These are phyloP conservation scores for Magnusiomyces ingens DNA, from an alignment of 1,139 yeast genomes.

Conservation along the genomic window DNA sequence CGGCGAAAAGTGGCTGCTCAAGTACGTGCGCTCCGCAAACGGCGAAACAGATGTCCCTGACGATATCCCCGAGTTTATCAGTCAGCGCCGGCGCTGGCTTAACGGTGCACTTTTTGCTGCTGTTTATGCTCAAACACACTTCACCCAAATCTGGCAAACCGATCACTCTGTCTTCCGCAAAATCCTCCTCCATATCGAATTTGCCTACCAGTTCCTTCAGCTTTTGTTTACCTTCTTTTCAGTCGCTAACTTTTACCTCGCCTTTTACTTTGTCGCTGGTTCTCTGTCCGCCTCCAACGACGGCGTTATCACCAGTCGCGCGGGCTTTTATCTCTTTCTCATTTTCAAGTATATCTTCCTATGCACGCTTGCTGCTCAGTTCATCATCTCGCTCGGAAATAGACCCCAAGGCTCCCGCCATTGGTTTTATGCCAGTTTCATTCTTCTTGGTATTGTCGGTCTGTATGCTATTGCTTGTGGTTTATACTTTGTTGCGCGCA, in stretches of 20 bases:
- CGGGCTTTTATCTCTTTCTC: slow-evolving; percentile 66
- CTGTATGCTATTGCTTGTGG: slow-evolving; percentile 79
- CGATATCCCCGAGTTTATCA: slow-evolving; percentile 76
- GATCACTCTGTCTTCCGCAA: slow-evolving; percentile 76
- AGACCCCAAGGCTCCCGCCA: slow-evolving; percentile 87
- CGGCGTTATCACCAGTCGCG: slow-evolving; percentile 50
- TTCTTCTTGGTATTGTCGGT: slow-evolving; percentile 69
- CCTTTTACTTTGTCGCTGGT: slow-evolving; percentile 90
- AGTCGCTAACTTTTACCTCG: slow-evolving; percentile 79
- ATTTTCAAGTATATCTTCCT: slow-evolving; percentile 77
- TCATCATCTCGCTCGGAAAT: slow-evolving; percentile 89
- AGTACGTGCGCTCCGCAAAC: slow-evolving; percentile 85
- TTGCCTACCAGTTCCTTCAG: slow-evolving; percentile 69
- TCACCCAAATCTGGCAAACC: slow-evolving; percentile 75
- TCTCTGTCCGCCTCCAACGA: slow-evolving; percentile 48
- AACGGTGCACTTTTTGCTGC: slow-evolving; percentile 98
- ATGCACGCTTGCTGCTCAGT: slow-evolving; percentile 74
- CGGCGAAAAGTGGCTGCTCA: slow-evolving; percentile 83
- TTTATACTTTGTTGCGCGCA: slow-evolving; percentile 61
- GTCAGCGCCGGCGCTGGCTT: slow-evolving; percentile 96
- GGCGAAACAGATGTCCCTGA: slow-evolving; percentile 99
- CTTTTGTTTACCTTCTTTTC: slow-evolving; percentile 84
- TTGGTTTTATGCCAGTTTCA: slow-evolving; percentile 64
- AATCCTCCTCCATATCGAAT: slow-evolving; percentile 73
- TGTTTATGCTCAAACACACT: slow-evolving; percentile 73